These are phyloP conservation scores for Secale cereale DNA, from an alignment of 176 grass and related monocot genomes.

Conservation along the genomic window DNA sequence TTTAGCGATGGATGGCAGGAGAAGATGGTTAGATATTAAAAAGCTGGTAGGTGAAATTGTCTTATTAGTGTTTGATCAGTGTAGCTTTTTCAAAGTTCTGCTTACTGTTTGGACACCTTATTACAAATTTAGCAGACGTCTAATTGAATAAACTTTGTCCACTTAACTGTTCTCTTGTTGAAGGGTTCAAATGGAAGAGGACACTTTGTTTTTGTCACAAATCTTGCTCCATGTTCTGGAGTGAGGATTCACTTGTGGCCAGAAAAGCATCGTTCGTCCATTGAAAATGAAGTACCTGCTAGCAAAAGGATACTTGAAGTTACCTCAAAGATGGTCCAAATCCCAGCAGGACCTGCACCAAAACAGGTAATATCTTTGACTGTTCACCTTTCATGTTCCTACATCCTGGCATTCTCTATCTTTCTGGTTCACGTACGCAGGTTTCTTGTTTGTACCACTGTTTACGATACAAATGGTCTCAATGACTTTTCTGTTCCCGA, in stretches of 20 bases:
- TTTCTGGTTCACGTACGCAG: neutral
- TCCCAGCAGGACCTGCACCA: conserved; percentile 85
- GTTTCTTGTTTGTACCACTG: conserved; percentile 5
- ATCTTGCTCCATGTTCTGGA: conserved; percentile 95
- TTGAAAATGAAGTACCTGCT: conserved; percentile 42
- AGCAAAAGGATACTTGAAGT: conserved; percentile 79
- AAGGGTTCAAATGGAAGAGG: conserved; percentile 74
- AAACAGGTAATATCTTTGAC: conserved; percentile 65
- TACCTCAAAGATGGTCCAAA: conserved; percentile 83
- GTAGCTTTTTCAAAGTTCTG: conserved; percentile 1
- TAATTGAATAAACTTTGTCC: conserved; percentile 21
- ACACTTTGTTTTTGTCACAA: conserved; percentile 94
- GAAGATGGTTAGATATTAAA: conserved; percentile 95
- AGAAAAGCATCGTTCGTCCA: conserved; percentile 52
- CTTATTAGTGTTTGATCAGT: conserved; percentile 5
- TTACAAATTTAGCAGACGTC: neutral
- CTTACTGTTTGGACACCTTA: neutral
- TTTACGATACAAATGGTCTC: neutral
- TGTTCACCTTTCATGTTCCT: conserved; percentile 17
- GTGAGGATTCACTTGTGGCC: conserved; percentile 95
- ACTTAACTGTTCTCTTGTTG: conserved; percentile 10
- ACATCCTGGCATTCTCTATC: neutral
- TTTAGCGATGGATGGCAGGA: conserved; percentile 95
- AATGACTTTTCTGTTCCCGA: conserved; percentile 1
- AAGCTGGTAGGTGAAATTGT: conserved; percentile 65